These are phyloP conservation scores for Podospora pseudopauciseta DNA, from an alignment of 495 filamentous ascomycete genomes.

Conservation along the genomic window DNA sequence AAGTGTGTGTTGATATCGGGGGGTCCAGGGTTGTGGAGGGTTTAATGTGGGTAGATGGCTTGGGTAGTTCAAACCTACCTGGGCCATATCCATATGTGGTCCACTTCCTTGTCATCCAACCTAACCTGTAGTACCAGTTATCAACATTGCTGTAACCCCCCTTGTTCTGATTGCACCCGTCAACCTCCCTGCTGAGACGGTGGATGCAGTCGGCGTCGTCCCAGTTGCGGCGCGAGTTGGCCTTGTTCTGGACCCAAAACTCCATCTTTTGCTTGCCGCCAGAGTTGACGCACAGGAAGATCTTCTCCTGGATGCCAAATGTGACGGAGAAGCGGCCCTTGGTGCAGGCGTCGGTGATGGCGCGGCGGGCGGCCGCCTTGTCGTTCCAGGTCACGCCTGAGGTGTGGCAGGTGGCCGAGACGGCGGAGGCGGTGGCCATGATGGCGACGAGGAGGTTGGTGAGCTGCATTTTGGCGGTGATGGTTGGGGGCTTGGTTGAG, in stretches of 20 bases:
- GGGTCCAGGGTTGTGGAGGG: too few species aligned
- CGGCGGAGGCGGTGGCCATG: slow-evolving; percentile 5
- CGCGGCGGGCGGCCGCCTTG: not conserved
- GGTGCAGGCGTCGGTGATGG: slow-evolving; percentile 11
- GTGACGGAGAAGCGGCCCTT: not conserved
- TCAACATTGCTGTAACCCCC: not conserved
- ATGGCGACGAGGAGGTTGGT: slow-evolving; percentile 35
- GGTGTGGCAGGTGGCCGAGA: slow-evolving; percentile 25
- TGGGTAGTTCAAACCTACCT: too few species aligned
- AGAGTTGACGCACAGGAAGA: not conserved
- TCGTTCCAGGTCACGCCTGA: not conserved
- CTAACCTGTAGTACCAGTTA: not conserved
- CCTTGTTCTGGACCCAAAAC: slow-evolving; percentile 4
- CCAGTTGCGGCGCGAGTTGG: not conserved
- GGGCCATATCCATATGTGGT: too few species aligned
- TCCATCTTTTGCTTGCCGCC: slow-evolving; percentile 4
- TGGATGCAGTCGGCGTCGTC: not conserved
- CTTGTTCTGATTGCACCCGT: not conserved
- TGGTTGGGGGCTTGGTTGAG: slow-evolving; percentile 33
- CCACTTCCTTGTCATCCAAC: too few species aligned
- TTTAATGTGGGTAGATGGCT: too few species aligned
- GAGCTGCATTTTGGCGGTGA: slow-evolving; percentile 15
- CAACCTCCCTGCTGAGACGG: not conserved
- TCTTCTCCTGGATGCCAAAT: slow-evolving; percentile 6
- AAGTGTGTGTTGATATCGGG: too few species aligned